These are phyloP conservation scores for Yamadazyma sp. DNA, from an alignment of 805 yeast genomes.

Conservation along the genomic window DNA sequence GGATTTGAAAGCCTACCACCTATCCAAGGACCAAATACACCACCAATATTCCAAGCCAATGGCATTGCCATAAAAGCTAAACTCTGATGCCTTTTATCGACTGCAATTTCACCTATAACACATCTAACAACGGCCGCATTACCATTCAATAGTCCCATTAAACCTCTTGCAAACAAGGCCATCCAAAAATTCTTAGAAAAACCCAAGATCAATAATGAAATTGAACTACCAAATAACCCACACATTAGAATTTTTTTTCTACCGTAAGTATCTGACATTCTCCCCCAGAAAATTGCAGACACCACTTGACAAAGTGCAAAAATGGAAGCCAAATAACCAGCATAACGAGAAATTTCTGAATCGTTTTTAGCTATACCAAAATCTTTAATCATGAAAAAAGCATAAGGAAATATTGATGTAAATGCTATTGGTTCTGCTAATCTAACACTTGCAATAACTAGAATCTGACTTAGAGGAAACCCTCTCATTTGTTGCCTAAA, in stretches of 20 bases:
- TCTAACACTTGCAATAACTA: constrained; percentile 38
- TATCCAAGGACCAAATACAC: constrained; percentile 14
- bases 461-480: constrained; percentile 52
- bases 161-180: constrained; percentile 26
- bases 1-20: constrained; percentile 13
- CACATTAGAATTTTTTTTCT: constrained; percentile 26
- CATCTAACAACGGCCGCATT: constrained; percentile 12
- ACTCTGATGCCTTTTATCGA: constrained; percentile 12
- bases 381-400: constrained; percentile 5
- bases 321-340: constrained; percentile 1
- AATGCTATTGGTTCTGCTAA: constrained; percentile 48
- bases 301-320: background rate
- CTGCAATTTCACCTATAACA: constrained; percentile 15
- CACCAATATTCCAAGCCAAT: constrained; percentile 16
- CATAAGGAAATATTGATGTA: constrained; percentile 7
- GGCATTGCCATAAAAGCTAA: constrained; percentile 14
- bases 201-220: constrained; percentile 26
- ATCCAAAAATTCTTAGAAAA: constrained; percentile 25
- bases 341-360: constrained; percentile 2
- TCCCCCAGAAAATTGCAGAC: background rate
- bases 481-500: constrained; percentile 48
- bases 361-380: constrained; percentile 4
- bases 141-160: constrained; percentile 23
- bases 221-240: constrained; percentile 25
- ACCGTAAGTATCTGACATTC: constrained; percentile 30